Conservation (phyloP, 176 grass and related monocot species). For the Pontederia paniculata region DNA sequence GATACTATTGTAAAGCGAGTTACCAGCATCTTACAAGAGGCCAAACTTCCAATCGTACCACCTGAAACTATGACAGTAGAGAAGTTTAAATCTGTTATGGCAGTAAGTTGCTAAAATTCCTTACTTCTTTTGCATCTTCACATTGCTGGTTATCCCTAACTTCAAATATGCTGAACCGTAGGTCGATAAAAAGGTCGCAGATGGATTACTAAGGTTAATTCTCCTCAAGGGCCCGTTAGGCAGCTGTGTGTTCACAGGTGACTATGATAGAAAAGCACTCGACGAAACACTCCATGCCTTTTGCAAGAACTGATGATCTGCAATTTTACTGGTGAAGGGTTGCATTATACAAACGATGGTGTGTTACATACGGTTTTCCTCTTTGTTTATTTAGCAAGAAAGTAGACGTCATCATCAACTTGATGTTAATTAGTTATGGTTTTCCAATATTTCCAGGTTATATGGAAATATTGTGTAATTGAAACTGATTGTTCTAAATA, state of each 20-base stretch:
- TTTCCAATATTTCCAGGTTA: no score
- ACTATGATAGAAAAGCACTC: slow-evolving; percentile 65
- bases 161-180: slow-evolving; percentile 1
- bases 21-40: slow-evolving; percentile 51
- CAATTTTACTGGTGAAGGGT: no score
- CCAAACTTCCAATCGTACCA: slow-evolving; percentile 78
- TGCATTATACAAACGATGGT: no score
- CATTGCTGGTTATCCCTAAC: not conserved
- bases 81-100: slow-evolving; percentile 81
- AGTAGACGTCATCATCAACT: no score
- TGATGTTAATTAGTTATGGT: no score
- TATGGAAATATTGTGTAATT: no score
- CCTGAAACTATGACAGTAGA: slow-evolving; percentile 78
- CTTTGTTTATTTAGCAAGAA: no score
- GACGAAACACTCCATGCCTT: slow-evolving; percentile 84
- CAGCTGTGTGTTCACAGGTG: slow-evolving; percentile 79
- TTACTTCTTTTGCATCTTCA: no score
- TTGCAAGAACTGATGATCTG: slow-evolving; percentile 40
- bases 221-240: slow-evolving; percentile 80
- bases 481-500: no score
- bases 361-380: no score
- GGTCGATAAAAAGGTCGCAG: slow-evolving; percentile 99
- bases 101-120: slow-evolving; percentile 38
- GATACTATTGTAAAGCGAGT: slow-evolving; percentile 43
- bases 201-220: slow-evolving; percentile 89